Conservation (phyloP, 2,329 filamentous ascomycete genomes). For the Fusarium denticulatum region DNA sequence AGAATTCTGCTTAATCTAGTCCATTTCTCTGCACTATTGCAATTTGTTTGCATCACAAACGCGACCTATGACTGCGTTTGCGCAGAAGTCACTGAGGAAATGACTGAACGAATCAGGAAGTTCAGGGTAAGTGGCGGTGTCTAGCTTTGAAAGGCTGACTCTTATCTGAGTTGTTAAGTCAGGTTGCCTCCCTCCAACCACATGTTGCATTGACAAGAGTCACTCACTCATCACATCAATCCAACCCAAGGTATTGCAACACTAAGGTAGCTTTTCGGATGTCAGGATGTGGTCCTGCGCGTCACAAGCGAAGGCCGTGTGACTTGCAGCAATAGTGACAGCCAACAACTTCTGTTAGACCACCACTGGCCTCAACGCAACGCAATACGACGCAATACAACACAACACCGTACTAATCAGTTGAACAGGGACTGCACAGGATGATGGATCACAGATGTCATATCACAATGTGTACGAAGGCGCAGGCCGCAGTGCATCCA, state of each 20-base stretch:
- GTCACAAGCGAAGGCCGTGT: constrained; percentile 30
- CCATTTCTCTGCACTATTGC: neutral
- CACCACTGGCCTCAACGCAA: neutral
- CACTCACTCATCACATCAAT: constrained; percentile 3
- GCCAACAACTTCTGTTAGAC: neutral
- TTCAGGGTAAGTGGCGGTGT: neutral
- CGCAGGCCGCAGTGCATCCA: neutral
- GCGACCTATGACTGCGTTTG: neutral
- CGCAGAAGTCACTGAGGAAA: constrained; percentile 5
- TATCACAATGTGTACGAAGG: neutral
- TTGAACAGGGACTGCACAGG: neutral
- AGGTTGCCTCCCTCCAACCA: neutral
- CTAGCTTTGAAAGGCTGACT: neutral
- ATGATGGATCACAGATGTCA: neutral
- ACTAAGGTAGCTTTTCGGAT: neutral
- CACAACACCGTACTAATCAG: constrained; percentile 5
- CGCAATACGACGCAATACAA: neutral
- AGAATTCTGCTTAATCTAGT: neutral
- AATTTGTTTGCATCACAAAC: neutral
- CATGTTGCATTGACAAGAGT: neutral
- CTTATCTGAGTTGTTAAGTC: neutral
- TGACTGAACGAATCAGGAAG: constrained; percentile 9
- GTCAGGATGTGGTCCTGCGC: constrained; percentile 15
- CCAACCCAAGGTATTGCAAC: neutral
- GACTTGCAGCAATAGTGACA: constrained; percentile 22